Evolutionary conservation across 345 rosid species (phyloP).

Genomic region (Citrus unshiu): DNA sequence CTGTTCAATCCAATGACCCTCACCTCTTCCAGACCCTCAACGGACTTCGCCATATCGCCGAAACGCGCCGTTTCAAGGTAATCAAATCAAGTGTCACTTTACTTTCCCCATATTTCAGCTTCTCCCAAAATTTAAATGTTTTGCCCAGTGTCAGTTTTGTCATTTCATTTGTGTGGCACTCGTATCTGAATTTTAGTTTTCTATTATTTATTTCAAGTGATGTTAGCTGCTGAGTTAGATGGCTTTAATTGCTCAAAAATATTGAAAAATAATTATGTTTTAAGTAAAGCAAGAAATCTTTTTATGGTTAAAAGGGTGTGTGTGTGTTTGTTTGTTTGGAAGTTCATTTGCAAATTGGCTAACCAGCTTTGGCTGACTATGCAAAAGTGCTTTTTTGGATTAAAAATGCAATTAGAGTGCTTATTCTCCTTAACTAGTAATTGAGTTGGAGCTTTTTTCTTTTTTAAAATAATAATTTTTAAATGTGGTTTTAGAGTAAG

Average conservation of each 20-base stretch:
- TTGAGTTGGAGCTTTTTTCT: not conserved
- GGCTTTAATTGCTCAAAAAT: not conserved
- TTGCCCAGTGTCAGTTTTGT: not conserved
- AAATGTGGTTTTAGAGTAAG: no score
- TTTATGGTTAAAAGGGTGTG: not conserved
- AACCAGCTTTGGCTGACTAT: not conserved
- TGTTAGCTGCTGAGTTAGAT: not conserved
- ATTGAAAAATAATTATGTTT: no score
- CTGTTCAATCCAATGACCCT: conserved; percentile 28
- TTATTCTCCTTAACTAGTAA: not conserved
- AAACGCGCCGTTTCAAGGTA: conserved; percentile 84
- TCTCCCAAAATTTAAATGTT: not conserved
- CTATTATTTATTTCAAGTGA: not conserved
- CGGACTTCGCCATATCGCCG: conserved; percentile 62
- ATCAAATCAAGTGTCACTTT: not conserved
- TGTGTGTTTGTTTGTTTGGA: not conserved
- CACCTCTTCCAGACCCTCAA: conserved; percentile 52
- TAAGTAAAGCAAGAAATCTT: not conserved
- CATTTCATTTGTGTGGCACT: not conserved
- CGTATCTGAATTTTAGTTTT: not conserved
- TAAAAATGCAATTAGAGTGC: not conserved
- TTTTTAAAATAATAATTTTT: no score
- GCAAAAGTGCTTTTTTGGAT: not conserved
- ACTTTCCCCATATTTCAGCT: not conserved
- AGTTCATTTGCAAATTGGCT: not conserved